Evolutionary conservation across 345 rosid genomes (phyloP).

Genomic region (Pseudoturritis turrita): DNA sequence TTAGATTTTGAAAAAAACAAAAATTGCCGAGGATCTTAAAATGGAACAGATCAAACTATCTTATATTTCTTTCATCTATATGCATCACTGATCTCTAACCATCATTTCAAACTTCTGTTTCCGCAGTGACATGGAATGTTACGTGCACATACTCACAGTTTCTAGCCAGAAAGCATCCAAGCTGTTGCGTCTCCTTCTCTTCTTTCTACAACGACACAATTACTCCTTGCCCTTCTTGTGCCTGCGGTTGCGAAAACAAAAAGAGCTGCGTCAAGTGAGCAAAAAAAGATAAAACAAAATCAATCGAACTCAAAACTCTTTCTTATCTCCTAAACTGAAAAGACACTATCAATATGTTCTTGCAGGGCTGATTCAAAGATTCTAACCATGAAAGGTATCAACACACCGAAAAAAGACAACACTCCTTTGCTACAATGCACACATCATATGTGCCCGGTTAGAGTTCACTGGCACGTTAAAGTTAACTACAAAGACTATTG

Average conservation of each 20-base stretch:
- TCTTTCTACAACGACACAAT: constrained; percentile 84
- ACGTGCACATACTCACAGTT: constrained; percentile 91
- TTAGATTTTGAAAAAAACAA: not conserved
- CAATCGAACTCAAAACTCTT: not conserved
- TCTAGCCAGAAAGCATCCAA: constrained; percentile 70
- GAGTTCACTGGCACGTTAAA: constrained; percentile 91
- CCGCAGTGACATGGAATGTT: constrained; percentile 91
- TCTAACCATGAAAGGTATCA: constrained; percentile 47
- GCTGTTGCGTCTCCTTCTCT: constrained; percentile 82
- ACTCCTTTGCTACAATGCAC: constrained; percentile 69
- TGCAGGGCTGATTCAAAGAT: constrained; percentile 72
- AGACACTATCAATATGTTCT: not conserved
- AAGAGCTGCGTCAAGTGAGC: constrained; percentile 68
- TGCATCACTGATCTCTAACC: not conserved
- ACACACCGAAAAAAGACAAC: constrained; percentile 60
- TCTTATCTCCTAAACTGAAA: not conserved
- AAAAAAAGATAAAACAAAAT: not conserved
- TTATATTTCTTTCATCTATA: not conserved
- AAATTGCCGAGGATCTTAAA: not conserved
- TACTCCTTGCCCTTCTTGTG: constrained; percentile 79
- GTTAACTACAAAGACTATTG: constrained; percentile 71
- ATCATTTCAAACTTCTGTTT: not conserved
- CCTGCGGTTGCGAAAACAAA: constrained; percentile 80
- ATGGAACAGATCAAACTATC: not conserved
- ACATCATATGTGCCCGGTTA: constrained; percentile 73